Evolutionary conservation across 116 monocot genomes (phyloP).

Genomic region (Iris pallida): DNA sequence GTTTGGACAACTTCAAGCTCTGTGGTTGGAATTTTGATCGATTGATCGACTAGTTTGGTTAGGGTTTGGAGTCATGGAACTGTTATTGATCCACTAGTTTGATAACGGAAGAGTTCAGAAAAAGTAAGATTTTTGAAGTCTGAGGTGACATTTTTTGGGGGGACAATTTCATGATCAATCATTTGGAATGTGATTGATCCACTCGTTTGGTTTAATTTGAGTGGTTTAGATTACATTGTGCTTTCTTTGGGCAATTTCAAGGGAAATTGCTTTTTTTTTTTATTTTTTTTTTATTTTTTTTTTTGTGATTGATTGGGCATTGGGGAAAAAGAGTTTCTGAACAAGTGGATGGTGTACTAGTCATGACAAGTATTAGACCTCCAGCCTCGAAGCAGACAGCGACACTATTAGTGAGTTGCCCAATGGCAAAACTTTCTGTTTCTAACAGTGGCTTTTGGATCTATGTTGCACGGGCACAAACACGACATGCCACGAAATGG

Average conservation of each 20-base stretch:
- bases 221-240: no score
- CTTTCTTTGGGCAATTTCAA: neutral
- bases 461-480: neutral
- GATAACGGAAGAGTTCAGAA: no score
- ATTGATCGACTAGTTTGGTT: no score
- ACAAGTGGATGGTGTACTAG: neutral
- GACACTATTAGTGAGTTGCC: slow-evolving; percentile 56
- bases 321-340: neutral
- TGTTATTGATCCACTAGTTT: no score
- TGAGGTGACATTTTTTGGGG: no score
- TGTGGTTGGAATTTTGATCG: no score
- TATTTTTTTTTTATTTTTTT: neutral
- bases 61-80: no score
- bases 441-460: neutral
- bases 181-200: no score
- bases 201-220: neutral
- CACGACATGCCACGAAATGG: no score
- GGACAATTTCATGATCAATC: no score
- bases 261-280: neutral
- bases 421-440: neutral
- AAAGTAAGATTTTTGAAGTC: no score
- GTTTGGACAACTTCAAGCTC: no score
- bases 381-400: slow-evolving; percentile 86
- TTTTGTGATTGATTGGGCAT: neutral
- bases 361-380: slow-evolving; percentile 84